A percentile compares a stretch with the other conserved stretches of the same genome.
Conservation (phyloP, 805 yeast genomes). For the Candida railenensis region DNA sequence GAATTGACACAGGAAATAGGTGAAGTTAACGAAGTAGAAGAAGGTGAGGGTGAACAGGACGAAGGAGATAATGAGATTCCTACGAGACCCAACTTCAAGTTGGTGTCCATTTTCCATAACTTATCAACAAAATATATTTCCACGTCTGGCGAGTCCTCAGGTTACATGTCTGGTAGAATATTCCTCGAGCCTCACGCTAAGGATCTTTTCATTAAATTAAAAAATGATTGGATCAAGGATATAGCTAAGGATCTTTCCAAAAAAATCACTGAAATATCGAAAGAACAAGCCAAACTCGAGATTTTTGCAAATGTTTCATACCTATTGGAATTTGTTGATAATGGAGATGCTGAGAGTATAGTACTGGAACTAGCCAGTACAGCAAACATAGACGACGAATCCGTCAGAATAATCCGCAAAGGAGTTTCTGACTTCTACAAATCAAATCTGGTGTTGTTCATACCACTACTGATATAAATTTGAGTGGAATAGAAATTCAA, state of each 20-base stretch:
- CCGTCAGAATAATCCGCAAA: constrained; percentile 17
- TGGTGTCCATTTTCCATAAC: constrained; percentile 18
- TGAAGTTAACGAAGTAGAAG: neutral
- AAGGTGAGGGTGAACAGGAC: neutral
- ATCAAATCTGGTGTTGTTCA: constrained; percentile 22
- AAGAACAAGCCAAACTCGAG: constrained; percentile 4
- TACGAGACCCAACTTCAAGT: constrained; percentile 17
- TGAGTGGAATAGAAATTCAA: too few relatives aligned
- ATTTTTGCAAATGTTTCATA: constrained; percentile 22
- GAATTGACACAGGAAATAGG: neutral
- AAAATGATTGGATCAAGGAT: constrained; percentile 29
- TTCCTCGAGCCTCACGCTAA: constrained; percentile 18
- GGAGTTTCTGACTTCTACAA: constrained; percentile 27
- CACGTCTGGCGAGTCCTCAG: neutral
- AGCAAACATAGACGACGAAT: constrained; percentile 12
- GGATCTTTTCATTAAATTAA: constrained; percentile 19
- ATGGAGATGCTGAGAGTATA: neutral
- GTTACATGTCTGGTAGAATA: constrained; percentile 17
- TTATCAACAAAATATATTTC: constrained; percentile 11
- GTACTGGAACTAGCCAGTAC: neutral
- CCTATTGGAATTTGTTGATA: constrained; percentile 13
- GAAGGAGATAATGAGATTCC: constrained; percentile 5
- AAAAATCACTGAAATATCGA: neutral
- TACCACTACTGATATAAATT: constrained; percentile 20
- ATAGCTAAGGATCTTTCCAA: neutral